These are phyloP conservation scores for Neurospora sp. DNA, from an alignment of 495 filamentous ascomycete species.

Conservation along the genomic window DNA sequence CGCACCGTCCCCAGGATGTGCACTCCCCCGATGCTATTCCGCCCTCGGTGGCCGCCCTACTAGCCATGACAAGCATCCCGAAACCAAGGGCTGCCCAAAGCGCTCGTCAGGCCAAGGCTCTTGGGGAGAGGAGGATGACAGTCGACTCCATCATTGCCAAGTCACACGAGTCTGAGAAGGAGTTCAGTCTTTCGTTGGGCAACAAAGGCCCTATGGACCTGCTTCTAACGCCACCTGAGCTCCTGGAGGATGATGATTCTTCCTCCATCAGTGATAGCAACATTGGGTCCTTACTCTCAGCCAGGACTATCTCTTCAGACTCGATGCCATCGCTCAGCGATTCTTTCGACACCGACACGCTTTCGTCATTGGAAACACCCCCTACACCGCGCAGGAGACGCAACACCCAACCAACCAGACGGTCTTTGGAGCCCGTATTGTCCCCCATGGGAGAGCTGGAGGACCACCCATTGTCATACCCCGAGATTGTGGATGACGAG, in stretches of 20 bases:
- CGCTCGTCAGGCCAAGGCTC: slow-evolving; percentile 10
- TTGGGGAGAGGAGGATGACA: slow-evolving; percentile 31
- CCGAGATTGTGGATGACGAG: slow-evolving; percentile 25
- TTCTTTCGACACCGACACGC: slow-evolving; percentile 28
- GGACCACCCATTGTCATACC: slow-evolving; percentile 38
- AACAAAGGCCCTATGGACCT: slow-evolving; percentile 41
- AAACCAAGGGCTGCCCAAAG: slow-evolving; percentile 26
- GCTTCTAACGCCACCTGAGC: slow-evolving; percentile 45
- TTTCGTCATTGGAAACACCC: slow-evolving; percentile 32
- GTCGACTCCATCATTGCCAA: slow-evolving; percentile 39
- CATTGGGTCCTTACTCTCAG: slow-evolving; percentile 29
- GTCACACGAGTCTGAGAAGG: slow-evolving; percentile 40
- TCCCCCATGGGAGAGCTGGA: slow-evolving; percentile 29
- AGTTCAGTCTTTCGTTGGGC: slow-evolving; percentile 30
- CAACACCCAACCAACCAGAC: slow-evolving; percentile 27
- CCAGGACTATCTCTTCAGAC: slow-evolving; percentile 36
- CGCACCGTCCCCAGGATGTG: slow-evolving; percentile 21
- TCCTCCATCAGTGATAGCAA: slow-evolving; percentile 33
- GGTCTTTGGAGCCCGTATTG: slow-evolving; percentile 33
- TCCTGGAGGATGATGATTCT: slow-evolving; percentile 37
- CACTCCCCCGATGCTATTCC: slow-evolving; percentile 44
- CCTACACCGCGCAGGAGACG: slow-evolving; percentile 24
- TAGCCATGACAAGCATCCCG: slow-evolving; percentile 51
- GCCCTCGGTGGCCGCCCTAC: slow-evolving; percentile 47
- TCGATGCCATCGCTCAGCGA: slow-evolving; percentile 37